Evolutionary conservation across 164 flowering plant genomes (phyloP), one percentile per base, ranked within the genome.

Genomic region (Magnolia sinica): DNA sequence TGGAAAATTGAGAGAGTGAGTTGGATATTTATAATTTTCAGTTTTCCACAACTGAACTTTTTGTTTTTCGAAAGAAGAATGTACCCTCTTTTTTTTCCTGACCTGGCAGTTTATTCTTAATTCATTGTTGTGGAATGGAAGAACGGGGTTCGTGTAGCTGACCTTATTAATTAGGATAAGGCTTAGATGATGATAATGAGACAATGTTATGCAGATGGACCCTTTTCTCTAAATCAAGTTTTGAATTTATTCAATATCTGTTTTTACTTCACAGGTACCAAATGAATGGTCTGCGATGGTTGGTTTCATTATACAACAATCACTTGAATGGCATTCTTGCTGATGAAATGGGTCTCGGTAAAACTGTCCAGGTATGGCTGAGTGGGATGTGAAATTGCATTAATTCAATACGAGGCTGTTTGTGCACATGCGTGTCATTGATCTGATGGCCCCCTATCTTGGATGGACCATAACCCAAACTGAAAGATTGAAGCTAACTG

Each of bases 291-390:
- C 85, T 96, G 64, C 86, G 98, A 61, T 96, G 99, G 99, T 83
- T 96, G 87, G 91, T 96, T 79, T 96, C 99, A 13, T 84, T 96
- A 7, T 92, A 96, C 81, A 96, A 96, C 83, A 96, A 96, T 82
- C 92, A 94, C 83, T 83, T 96, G 87, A 96, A 96, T 89, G 99
- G 99, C 50, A 96, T 96, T 76, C 93, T 96, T 78, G 99, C 99
- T 70, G 99, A 96, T 86, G 99, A 96, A 87, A 96, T 96, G 99
- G 99, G 99, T 68, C 91, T 96, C 67, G 99, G 99, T 50, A 96
- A 96, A 89, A 96, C 99, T 80, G 98, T 96, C 79, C 99, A 96
- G 97, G 99, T 94, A 82, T 66, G 74, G n/a, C 13, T 55, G 18
- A 55, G 61, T 55, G 61, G 61, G 61, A 14, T 55, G 61, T 2